Evolutionary conservation across 23 red algal genomes (phyloP).

Genomic region (Gracilaria vermiculophylla): DNA sequence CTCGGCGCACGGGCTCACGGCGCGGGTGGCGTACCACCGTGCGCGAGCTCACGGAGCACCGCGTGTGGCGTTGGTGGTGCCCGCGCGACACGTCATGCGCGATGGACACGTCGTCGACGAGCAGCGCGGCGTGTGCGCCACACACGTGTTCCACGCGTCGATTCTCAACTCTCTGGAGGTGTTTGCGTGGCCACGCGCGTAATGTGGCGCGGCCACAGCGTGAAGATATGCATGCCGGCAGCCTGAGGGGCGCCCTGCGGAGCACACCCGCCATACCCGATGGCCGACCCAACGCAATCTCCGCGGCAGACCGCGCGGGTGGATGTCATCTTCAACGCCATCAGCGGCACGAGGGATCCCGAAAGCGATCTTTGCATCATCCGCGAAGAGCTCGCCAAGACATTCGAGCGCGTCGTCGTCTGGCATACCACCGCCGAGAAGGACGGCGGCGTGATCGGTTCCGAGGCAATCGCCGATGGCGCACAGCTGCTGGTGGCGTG

Average conservation of each 20-base stretch:
- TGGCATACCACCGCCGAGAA: slow-evolving; percentile 30
- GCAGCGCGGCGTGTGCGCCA: neutral
- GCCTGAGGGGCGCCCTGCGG: too few relatives aligned
- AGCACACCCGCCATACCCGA: too few relatives aligned
- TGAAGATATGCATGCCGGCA: neutral
- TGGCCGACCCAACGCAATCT: too few relatives aligned
- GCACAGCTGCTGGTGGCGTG: slow-evolving; percentile 46
- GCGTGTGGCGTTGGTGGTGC: slow-evolving; percentile 42
- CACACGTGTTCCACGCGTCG: slow-evolving; percentile 17
- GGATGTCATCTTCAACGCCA: slow-evolving; percentile 73
- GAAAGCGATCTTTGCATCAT: slow-evolving; percentile 33
- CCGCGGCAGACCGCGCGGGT: slow-evolving; percentile 25
- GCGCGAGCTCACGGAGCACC: neutral
- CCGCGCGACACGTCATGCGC: neutral
- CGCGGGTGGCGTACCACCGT: slow-evolving; percentile 43
- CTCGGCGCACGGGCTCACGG: slow-evolving; percentile 61
- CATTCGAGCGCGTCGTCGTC: slow-evolving; percentile 34
- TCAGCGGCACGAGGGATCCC: slow-evolving; percentile 38
- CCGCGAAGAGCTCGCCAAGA: neutral
- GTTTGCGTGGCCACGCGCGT: neutral
- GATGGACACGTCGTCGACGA: slow-evolving; percentile 27
- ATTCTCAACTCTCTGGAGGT: slow-evolving; percentile 65
- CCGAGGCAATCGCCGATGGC: slow-evolving; percentile 45
- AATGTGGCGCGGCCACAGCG: neutral
- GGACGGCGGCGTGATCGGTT: slow-evolving; percentile 3